phyloP scores from a whole-genome alignment of 495 filamentous ascomycete genomes.

The Hypoxylon cercidicola region DNA sequence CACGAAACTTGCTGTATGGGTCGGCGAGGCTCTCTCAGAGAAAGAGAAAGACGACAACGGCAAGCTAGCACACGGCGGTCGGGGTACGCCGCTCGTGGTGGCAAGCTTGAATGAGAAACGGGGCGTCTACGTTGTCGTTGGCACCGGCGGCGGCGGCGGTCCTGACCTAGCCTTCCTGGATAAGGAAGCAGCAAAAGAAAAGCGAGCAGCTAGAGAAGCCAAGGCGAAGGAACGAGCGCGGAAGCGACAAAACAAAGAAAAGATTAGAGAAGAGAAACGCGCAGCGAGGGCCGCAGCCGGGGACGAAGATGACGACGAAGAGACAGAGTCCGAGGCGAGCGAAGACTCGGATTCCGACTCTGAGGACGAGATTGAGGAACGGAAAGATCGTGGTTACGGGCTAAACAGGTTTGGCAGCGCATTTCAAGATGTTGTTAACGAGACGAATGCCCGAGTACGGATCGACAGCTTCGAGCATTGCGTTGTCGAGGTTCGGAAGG shows the following conservation, averaged over 20 bases:
- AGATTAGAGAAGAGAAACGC: conserved; percentile 70
- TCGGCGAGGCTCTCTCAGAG: conserved; percentile 91
- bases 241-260: conserved; percentile 67
- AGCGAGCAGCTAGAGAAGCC: conserved; percentile 66
- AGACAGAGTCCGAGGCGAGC: conserved; percentile 67
- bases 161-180: conserved; percentile 68
- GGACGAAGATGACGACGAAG: conserved; percentile 64
- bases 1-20: conserved; percentile 92
- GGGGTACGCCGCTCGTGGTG: conserved; percentile 86
- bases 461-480: conserved; percentile 98
- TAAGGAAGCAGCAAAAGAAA: conserved; percentile 69
- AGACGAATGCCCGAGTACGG: conserved; percentile 87
- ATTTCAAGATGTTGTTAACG: conserved; percentile 93
- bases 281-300: conserved; percentile 56
- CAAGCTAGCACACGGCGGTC: conserved; percentile 72
- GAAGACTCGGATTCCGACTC: conserved; percentile 69
- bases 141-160: conserved; percentile 83
- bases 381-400: conserved; percentile 69
- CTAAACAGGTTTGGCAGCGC: conserved; percentile 92
- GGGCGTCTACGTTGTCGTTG: conserved; percentile 90
- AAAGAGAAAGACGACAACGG: conserved; percentile 80
- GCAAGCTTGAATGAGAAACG: conserved; percentile 88
- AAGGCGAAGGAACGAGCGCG: conserved; percentile 69
- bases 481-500: conserved; percentile 95
- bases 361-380: conserved; percentile 68